phyloP scores from a whole-genome alignment of 164 flowering plant genomes.

The Protea cynaroides region DNA sequence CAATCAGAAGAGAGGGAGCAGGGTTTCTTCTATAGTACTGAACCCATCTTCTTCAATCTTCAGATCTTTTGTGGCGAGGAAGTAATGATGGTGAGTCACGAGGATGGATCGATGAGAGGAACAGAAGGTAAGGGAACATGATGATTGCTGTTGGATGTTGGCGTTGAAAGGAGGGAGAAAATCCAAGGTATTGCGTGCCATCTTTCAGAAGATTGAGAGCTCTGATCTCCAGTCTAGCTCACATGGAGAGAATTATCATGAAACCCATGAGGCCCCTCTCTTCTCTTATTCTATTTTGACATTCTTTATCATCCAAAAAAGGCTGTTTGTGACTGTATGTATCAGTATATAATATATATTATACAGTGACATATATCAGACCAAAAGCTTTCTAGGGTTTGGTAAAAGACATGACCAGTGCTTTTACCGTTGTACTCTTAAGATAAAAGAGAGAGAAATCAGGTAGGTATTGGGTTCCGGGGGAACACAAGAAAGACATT shows the following conservation, averaged over 20 bases:
- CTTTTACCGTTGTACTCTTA: no score
- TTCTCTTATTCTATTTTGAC: constrained; percentile 7
- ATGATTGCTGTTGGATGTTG: constrained; percentile 13
- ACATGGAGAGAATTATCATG: constrained; percentile 16
- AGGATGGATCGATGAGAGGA: not conserved
- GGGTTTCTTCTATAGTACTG: not conserved
- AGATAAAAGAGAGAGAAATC: no score
- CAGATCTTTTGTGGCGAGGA: not conserved
- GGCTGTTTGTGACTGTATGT: not conserved
- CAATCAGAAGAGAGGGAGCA: constrained; percentile 1
- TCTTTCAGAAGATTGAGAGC: not conserved
- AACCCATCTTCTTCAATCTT: constrained; percentile 6
- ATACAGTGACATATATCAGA: not conserved
- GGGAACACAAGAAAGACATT: no score
- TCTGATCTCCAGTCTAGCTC: constrained; percentile 1
- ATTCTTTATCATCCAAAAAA: not conserved
- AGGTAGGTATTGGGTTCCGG: no score
- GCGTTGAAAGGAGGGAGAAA: constrained; percentile 10
- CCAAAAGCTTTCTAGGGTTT: not conserved
- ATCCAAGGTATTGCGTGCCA: constrained; percentile 7
- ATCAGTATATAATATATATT: not conserved
- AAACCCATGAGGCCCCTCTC: constrained; percentile 18
- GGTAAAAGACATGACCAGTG: no score
- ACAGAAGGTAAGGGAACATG: not conserved
- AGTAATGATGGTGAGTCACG: constrained; percentile 9